Base-by-base conservation (phyloP, 1,139 yeast species). In the Saccharomyces hybrid region DNA sequence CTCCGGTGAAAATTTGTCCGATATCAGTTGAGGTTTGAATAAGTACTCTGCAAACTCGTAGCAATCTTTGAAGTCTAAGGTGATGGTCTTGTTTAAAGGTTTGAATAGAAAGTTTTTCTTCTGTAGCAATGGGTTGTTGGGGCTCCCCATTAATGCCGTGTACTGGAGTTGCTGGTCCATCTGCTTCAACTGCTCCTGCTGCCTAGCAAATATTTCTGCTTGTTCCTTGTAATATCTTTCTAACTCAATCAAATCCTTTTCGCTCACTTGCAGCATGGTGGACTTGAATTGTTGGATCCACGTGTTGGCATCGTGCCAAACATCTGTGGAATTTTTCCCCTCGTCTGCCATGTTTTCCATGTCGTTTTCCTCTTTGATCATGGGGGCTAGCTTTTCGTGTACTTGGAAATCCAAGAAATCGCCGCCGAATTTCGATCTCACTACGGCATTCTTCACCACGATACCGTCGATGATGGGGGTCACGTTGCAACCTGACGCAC, bases 401-500 rank as follows among this genome's bases (percentile, higher is more conserved):
- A 64, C 77, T 65, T 83, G 84, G 55, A 81, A 74, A 66, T 82
- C 84, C 55, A 82, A 68, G 68, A 81, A 86, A 65, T 85, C 86
- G 8, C 93, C 93, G 7, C 85, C 90, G 65, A 77, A 84, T 62
- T 79, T 80, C 14, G 85, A 78, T 67, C 79, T 83, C 58, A 77
- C 73, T 7, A 82, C 75, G 51, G 86, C 83, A 64, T 83, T 84
- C 58, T 76, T 73, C 55, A 84, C 78, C 54, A 86, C 79, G 16
- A 80, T 78, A 28, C 93, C 95, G 64, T 86, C 90, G 59, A 82
- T 74, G 32, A 86, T 77, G 12, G 93, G 91, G 0, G 90, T 84
- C 5, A 86, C 83, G 50, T 81, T 77, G 26, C 83, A 76, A 2
- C 79, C 78, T 24, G 82, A 74, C 1, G 84, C 76, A 2, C 91